A percentile compares a stretch with the other conserved stretches of the same genome.
phyloP scores from a whole-genome alignment of 2,329 filamentous ascomycete species.

The Pyrenophora teres region DNA sequence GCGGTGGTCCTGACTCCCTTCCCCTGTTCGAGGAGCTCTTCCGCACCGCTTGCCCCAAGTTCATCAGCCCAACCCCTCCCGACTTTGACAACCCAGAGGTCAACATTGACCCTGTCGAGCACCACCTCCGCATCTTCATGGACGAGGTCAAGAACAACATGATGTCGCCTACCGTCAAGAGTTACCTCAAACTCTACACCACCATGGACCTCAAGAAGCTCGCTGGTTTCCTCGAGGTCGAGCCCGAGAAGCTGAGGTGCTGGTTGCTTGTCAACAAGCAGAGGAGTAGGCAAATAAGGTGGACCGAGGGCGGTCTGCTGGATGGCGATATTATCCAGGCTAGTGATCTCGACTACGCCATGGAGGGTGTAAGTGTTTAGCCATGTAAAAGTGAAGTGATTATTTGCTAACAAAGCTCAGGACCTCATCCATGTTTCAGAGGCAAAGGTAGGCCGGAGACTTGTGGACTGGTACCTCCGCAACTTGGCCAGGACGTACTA shows the following conservation, averaged over 20 bases:
- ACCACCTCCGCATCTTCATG: constrained; percentile 98
- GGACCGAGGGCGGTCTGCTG: constrained; percentile 85
- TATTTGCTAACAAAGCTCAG: constrained; percentile 51
- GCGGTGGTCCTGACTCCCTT: constrained; percentile 90
- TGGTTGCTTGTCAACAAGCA: constrained; percentile 99
- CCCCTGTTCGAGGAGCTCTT: constrained; percentile 99
- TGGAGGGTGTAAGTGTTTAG: constrained; percentile 78
- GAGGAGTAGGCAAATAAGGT: constrained; percentile 93
- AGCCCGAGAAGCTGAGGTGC: constrained; percentile 91
- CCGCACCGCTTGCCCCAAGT: constrained; percentile 96
- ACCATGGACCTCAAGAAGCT: constrained; percentile 99
- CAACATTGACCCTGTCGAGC: constrained; percentile 96
- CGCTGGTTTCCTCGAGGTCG: constrained; percentile 93
- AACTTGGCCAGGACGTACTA: constrained; percentile 96
- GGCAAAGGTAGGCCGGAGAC: constrained; percentile 94
- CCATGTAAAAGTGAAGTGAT: background rate
- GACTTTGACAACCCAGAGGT: constrained; percentile 96
- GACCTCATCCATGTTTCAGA: constrained; percentile 98
- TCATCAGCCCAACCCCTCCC: constrained; percentile 95
- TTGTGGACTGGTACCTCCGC: constrained; percentile 98
- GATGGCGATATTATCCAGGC: constrained; percentile 93
- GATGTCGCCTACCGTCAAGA: constrained; percentile 96
- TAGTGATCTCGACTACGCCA: constrained; percentile 94
- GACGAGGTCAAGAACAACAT: constrained; percentile 99
- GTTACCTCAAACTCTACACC: constrained; percentile 97